A percentile compares a stretch with the other conserved stretches of the same genome.
Evolutionary conservation across 345 rosid genomes (phyloP).

Genomic region (Arabidopsis arenosa): DNA sequence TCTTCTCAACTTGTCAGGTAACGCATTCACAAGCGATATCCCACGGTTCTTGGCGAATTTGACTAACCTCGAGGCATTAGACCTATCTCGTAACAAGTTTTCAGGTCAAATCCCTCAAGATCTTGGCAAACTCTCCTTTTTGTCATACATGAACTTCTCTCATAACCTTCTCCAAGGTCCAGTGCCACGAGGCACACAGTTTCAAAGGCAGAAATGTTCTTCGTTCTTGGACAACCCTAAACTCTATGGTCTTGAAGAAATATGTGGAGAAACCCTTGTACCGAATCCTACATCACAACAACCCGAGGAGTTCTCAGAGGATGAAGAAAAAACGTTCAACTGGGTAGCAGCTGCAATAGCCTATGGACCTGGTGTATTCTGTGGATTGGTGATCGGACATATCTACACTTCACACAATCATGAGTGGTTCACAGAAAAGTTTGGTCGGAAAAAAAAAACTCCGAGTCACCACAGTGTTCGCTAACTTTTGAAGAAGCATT

Average conservation of each 20-base stretch:
- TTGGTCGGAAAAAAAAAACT: conserved; percentile 4
- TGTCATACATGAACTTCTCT: conserved; percentile 29
- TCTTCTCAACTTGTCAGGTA: conserved; percentile 8
- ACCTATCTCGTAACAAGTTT: conserved; percentile 11
- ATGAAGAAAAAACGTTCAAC: not conserved
- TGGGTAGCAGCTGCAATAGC: conserved; percentile 21
- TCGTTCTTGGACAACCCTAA: not conserved
- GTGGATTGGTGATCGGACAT: conserved; percentile 17
- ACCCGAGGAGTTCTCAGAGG: not conserved
- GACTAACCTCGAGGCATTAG: conserved; percentile 14
- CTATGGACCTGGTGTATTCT: conserved; percentile 12
- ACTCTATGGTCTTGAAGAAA: conserved; percentile 8
- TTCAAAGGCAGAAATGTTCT: conserved; percentile 9
- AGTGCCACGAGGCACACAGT: conserved; percentile 17
- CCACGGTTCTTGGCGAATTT: conserved; percentile 10
- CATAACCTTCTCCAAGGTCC: conserved; percentile 7
- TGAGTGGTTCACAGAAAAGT: not conserved
- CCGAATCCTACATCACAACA: not conserved
- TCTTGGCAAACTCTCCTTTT: conserved; percentile 5
- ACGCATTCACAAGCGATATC: conserved; percentile 6
- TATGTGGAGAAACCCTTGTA: not conserved
- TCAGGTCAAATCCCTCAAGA: conserved; percentile 27
- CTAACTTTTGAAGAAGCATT: no score
- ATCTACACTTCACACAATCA: conserved; percentile 6
- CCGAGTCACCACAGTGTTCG: not conserved